Conservation (phyloP, 2,329 filamentous ascomycete genomes). For the Ascochyta pisi region DNA sequence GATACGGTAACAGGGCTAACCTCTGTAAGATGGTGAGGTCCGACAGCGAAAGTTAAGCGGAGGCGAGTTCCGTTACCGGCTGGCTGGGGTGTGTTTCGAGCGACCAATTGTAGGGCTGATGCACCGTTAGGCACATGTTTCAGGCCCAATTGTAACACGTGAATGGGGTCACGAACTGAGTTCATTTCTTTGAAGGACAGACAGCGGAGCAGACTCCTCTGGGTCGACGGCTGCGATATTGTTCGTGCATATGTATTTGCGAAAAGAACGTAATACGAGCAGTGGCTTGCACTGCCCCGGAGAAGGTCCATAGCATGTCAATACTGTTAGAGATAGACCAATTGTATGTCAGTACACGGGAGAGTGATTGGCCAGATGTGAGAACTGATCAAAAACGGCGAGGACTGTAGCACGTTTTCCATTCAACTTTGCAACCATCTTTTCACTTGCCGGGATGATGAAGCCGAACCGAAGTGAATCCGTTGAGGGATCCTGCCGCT, state of each 20-base stretch:
- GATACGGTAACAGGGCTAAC: background rate
- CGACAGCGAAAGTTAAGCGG: background rate
- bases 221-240: background rate
- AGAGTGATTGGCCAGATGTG: background rate
- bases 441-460: background rate
- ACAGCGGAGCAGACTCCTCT: background rate
- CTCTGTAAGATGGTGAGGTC: background rate
- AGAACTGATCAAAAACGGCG: background rate
- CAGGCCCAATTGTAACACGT: slow-evolving; percentile 1
- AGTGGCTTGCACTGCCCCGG: background rate
- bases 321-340: background rate
- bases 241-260: background rate
- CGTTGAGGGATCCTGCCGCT: background rate
- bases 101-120: slow-evolving; percentile 2
- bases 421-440: background rate
- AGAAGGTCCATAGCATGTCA: background rate
- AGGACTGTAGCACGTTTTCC: background rate
- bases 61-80: slow-evolving; percentile 3
- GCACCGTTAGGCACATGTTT: slow-evolving; percentile 1
- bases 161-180: background rate
- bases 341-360: background rate
- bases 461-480: background rate
- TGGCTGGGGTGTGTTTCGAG: slow-evolving; percentile 7
- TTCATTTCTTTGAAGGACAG: background rate
- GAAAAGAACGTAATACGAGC: background rate